phyloP scores from a whole-genome alignment of 2,329 filamentous ascomycete genomes.

The Cladosporium sp. region DNA sequence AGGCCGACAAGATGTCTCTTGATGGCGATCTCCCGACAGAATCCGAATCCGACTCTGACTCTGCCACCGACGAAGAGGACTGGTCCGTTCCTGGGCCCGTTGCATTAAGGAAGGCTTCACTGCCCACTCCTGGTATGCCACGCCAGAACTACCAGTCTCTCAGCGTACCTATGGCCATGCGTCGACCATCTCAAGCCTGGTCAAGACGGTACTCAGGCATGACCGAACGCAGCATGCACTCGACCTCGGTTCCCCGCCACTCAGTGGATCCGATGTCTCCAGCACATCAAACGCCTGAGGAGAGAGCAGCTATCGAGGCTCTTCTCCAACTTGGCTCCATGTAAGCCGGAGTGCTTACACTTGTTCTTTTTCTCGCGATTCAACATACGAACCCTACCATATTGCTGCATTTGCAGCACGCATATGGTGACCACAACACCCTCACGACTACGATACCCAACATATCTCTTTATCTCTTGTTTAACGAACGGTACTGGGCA shows the following conservation, averaged over 20 bases:
- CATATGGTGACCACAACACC: neutral
- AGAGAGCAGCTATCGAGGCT: constrained; percentile 77
- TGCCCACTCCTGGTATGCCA: constrained; percentile 28
- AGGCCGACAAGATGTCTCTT: constrained; percentile 93
- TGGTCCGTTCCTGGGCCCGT: constrained; percentile 11
- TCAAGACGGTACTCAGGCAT: constrained; percentile 22
- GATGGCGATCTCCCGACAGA: constrained; percentile 55
- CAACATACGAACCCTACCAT: constrained; percentile 6
- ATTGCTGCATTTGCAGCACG: neutral
- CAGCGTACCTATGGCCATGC: constrained; percentile 25
- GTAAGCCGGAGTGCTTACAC: constrained; percentile 29
- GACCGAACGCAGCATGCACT: constrained; percentile 15
- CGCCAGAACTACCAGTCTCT: constrained; percentile 28
- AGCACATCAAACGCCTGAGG: constrained; percentile 55
- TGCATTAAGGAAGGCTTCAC: constrained; percentile 60
- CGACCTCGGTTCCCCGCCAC: constrained; percentile 21
- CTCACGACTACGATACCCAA: constrained; percentile 10
- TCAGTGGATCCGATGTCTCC: constrained; percentile 9
- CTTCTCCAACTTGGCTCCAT: constrained; percentile 73
- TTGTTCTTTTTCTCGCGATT: neutral
- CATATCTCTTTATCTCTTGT: constrained; percentile 13
- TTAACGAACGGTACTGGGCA: constrained; percentile 27
- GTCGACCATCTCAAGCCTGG: constrained; percentile 23
- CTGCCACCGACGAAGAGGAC: constrained; percentile 68
- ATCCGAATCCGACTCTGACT: constrained; percentile 55